Conservation (phyloP, 306 rosid species). For the Abrus pulchellus region DNA sequence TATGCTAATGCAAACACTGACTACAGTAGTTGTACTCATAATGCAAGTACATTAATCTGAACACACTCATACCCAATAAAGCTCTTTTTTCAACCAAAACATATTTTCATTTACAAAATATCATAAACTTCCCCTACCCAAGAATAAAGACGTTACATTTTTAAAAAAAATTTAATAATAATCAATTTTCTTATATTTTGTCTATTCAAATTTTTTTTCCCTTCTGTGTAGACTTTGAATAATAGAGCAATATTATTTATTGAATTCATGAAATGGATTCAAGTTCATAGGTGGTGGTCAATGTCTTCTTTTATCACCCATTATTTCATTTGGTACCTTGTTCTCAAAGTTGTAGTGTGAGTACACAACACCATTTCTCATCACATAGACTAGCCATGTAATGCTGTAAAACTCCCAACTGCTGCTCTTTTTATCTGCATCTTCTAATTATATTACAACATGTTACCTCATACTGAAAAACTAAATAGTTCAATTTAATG, state of each 20-base stretch:
- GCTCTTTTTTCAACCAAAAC: neutral
- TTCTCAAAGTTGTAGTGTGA: neutral
- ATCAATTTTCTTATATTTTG: too few relatives aligned
- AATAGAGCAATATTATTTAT: too few relatives aligned
- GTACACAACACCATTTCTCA: neutral
- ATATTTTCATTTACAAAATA: too few relatives aligned
- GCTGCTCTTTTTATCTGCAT: too few relatives aligned
- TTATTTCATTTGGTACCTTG: neutral
- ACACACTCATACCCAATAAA: neutral
- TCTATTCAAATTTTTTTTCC: too few relatives aligned
- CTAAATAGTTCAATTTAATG: too few relatives aligned
- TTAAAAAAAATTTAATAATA: too few relatives aligned
- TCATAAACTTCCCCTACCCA: too few relatives aligned
- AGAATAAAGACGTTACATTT: too few relatives aligned
- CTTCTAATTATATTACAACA: too few relatives aligned
- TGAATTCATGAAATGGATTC: neutral
- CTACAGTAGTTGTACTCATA: slow-evolving; percentile 10
- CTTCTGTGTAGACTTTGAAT: too few relatives aligned
- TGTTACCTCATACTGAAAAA: too few relatives aligned
- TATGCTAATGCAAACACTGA: neutral
- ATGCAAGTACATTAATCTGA: neutral
- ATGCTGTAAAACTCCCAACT: neutral
- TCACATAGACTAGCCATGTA: neutral
- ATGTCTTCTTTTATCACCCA: neutral
- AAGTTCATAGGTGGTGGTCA: neutral